Conservation (phyloP, 1,284 basidiomycete genomes). For the Clitocybe nebularis region DNA sequence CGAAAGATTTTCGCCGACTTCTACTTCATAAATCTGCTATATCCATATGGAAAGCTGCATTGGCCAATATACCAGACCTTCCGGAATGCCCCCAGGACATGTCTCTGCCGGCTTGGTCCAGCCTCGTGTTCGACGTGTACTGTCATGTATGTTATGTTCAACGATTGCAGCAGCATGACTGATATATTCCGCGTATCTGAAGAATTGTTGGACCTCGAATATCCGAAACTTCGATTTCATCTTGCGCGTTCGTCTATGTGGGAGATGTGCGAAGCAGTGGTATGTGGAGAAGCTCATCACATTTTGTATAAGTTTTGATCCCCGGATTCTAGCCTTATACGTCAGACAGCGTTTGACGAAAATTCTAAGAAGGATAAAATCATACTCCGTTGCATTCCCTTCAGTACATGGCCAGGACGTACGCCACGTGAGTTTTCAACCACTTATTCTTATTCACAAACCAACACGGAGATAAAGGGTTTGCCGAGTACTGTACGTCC, state of each 20-base stretch:
- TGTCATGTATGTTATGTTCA: conserved; percentile 21
- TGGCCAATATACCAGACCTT: not conserved
- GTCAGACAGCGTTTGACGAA: conserved; percentile 6
- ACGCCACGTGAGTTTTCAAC: not conserved
- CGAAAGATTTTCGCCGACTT: conserved; percentile 10
- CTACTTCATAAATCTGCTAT: not conserved
- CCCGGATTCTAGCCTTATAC: conserved; percentile 6
- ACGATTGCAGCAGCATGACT: not conserved
- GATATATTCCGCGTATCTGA: not conserved
- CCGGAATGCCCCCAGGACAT: not conserved
- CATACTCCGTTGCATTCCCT: conserved; percentile 19
- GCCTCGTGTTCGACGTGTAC: not conserved
- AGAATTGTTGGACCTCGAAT: conserved; percentile 24
- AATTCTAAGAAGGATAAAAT: conserved; percentile 11
- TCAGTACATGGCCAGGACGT: conserved; percentile 14
- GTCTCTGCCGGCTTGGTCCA: not conserved
- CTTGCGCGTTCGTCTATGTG: conserved; percentile 25
- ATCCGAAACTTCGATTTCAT: conserved; percentile 24
- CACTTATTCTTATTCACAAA: not conserved
- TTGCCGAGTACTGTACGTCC: conserved; percentile 13
- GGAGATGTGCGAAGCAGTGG: conserved; percentile 23
- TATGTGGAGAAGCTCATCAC: conserved; percentile 8
- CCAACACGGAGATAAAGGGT: not conserved
- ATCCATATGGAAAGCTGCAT: not conserved
- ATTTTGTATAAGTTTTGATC: not conserved